Evolutionary conservation across 108 stramenopile species (phyloP).

Genomic region (Stephanodiscus triporus): DNA sequence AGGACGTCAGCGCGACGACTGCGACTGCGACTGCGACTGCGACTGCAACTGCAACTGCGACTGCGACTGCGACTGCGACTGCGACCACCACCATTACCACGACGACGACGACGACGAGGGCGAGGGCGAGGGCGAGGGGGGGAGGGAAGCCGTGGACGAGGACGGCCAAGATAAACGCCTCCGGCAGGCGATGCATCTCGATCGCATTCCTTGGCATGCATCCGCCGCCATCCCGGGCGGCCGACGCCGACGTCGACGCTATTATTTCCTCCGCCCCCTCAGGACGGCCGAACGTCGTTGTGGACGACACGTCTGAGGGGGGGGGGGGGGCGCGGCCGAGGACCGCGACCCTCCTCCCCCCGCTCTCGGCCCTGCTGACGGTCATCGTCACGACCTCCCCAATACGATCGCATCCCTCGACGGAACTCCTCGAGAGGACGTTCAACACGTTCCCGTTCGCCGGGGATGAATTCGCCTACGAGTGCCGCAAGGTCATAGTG

Average conservation of each 20-base stretch:
- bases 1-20: no score
- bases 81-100: neutral
- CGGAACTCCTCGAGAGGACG: conserved; percentile 72
- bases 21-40: no score
- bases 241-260: no score
- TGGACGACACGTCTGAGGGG: neutral
- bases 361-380: conserved; percentile 72
- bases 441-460: conserved; percentile 71
- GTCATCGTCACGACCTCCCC: conserved; percentile 86
- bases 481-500: conserved; percentile 80
- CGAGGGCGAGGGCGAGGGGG: neutral
- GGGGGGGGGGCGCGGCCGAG: neutral
- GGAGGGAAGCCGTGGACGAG: conserved; percentile 20
- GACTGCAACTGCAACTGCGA: neutral
- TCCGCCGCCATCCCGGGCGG: no score
- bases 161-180: conserved; percentile 28
- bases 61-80: neutral
- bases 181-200: conserved; percentile 31
- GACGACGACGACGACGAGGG: conserved; percentile 33
- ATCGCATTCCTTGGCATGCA: conserved; percentile 37
- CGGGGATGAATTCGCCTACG: conserved; percentile 72
- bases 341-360: conserved; percentile 2
- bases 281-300: neutral
- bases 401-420: conserved; percentile 83
- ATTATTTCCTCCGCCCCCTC: neutral